Evolutionary conservation across 1,139 yeast species (phyloP).

Genomic region (Sugiyamaella sp.): DNA sequence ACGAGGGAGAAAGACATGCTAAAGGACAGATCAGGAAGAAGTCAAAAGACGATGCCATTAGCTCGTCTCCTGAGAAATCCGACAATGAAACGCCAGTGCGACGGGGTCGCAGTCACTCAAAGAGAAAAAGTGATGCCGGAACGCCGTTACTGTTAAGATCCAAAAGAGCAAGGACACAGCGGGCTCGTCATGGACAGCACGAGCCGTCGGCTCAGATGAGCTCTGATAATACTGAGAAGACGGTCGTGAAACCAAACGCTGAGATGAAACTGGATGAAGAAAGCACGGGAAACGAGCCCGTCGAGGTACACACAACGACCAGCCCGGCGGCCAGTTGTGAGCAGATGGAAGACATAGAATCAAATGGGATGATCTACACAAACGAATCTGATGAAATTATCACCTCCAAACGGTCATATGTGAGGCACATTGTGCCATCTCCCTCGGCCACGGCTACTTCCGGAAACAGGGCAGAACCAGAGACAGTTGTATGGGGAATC

Average conservation of each 20-base stretch:
- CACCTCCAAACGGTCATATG: neutral
- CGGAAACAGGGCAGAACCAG: neutral
- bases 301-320: too few species aligned
- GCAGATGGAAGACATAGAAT: neutral
- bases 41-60: neutral
- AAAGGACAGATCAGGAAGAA: neutral
- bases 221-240: too few species aligned
- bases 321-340: too few species aligned
- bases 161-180: neutral
- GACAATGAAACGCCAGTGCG: slow-evolving; percentile 1
- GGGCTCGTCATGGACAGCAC: neutral
- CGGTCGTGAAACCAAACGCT: too few species aligned
- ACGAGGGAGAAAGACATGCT: slow-evolving; percentile 3
- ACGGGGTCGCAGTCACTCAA: neutral
- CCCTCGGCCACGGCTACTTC: neutral
- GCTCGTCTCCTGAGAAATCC: slow-evolving; percentile 14
- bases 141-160: neutral
- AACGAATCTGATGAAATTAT: neutral
- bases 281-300: neutral
- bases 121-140: neutral
- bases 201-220: too few species aligned
- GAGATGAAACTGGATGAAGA: neutral
- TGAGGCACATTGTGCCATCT: neutral
- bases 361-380: too few species aligned
- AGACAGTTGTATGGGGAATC: slow-evolving; percentile 26